phyloP scores from a whole-genome alignment of 129 eudicot genomes.

The Pseudognaphalium luteoalbum region DNA sequence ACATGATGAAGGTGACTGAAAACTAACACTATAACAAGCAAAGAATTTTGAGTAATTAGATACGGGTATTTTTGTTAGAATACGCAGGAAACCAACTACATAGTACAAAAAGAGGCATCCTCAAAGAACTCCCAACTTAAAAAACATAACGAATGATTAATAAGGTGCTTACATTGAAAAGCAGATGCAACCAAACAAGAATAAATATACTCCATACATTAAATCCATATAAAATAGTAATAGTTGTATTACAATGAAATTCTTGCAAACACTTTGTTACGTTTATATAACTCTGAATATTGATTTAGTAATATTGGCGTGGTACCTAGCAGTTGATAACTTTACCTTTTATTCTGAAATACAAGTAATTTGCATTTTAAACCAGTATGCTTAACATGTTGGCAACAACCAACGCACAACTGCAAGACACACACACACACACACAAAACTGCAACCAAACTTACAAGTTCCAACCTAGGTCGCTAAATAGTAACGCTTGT shows the following conservation, averaged over 20 bases:
- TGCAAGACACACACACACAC: neutral
- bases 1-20: conserved; percentile 48
- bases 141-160: neutral
- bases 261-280: neutral
- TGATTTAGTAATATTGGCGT: too few relatives aligned
- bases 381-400: too few relatives aligned
- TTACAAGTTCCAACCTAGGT: neutral
- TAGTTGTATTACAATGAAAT: neutral
- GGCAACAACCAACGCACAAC: too few relatives aligned
- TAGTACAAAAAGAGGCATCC: neutral
- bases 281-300: too few relatives aligned
- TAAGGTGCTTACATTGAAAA: neutral
- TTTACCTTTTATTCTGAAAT: too few relatives aligned
- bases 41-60: conserved; percentile 21
- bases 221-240: conserved; percentile 3
- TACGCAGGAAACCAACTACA: neutral
- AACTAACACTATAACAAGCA: conserved; percentile 25
- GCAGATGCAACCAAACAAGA: neutral
- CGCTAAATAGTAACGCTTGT: too few relatives aligned
- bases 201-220: neutral
- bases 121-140: neutral
- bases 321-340: too few relatives aligned
- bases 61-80: neutral
- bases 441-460: neutral
- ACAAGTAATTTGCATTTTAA: too few relatives aligned